phyloP scores from a whole-genome alignment of 2,329 filamentous ascomycete genomes.

The Talaromyces sp. region DNA sequence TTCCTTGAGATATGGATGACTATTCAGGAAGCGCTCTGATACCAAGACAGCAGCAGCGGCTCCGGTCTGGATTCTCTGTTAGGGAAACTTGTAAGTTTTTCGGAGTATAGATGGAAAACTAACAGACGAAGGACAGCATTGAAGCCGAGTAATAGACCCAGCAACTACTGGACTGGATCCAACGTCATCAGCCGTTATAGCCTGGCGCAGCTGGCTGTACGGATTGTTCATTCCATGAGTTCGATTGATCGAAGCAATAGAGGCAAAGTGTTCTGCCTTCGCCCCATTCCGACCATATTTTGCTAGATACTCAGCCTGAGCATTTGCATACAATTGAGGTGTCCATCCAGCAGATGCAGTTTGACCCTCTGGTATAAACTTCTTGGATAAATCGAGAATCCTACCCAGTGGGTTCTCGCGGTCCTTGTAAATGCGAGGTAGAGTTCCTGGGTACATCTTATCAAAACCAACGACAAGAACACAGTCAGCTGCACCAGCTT shows the following conservation, averaged over 20 bases:
- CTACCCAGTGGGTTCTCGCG: constrained; percentile 73
- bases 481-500: constrained; percentile 76
- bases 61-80: constrained; percentile 40
- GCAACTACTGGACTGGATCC: constrained; percentile 70
- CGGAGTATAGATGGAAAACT: no score
- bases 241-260: constrained; percentile 91
- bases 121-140: constrained; percentile 95
- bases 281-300: constrained; percentile 92
- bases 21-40: constrained; percentile 81
- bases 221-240: constrained; percentile 85
- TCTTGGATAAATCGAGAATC: constrained; percentile 58
- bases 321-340: constrained; percentile 93
- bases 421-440: constrained; percentile 80
- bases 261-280: constrained; percentile 77
- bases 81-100: no score
- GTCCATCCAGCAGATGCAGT: constrained; percentile 65
- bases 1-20: constrained; percentile 70
- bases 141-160: constrained; percentile 89
- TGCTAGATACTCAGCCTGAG: constrained; percentile 51
- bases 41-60: constrained; percentile 84
- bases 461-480: constrained; percentile 92
- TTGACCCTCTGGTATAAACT: constrained; percentile 70
- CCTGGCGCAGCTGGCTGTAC: constrained; percentile 94
- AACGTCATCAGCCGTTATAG: constrained; percentile 83
- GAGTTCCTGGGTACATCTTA: constrained; percentile 89